These are phyloP conservation scores for Tylopilus rubrobrunneus DNA, from an alignment of 768 basidiomycete species.

Conservation along the genomic window DNA sequence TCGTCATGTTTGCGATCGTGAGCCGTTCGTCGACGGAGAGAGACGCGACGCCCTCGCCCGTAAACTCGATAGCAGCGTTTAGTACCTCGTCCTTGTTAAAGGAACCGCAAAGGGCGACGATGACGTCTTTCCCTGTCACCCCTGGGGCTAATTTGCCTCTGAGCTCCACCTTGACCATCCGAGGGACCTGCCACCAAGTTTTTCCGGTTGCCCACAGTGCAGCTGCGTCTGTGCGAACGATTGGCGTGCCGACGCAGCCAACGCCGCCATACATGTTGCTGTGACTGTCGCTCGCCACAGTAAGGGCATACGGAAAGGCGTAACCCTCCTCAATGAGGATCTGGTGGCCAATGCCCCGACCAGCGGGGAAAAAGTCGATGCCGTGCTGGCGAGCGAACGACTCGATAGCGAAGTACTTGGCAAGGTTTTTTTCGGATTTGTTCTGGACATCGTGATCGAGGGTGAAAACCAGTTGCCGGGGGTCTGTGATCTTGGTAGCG, in stretches of 20 bases:
- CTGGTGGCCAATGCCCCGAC: constrained; percentile 97
- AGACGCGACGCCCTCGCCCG: constrained; percentile 77
- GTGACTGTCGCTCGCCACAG: constrained; percentile 94
- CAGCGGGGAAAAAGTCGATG: constrained; percentile 96
- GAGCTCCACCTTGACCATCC: constrained; percentile 93
- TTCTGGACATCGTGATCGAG: constrained; percentile 99
- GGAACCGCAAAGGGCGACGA: constrained; percentile 91
- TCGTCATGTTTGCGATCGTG: constrained; percentile 99
- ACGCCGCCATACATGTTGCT: constrained; percentile 99
- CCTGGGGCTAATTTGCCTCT: constrained; percentile 78
- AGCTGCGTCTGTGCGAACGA: constrained; percentile 92
- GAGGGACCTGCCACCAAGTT: constrained; percentile 99
- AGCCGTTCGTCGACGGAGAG: constrained; percentile 88
- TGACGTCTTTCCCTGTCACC: constrained; percentile 97
- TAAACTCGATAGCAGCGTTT: constrained; percentile 95
- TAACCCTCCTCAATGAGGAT: constrained; percentile 98
- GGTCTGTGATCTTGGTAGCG: constrained; percentile 76
- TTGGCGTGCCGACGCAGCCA: constrained; percentile 94
- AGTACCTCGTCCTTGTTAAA: constrained; percentile 97
- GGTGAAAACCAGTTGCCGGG: constrained; percentile 88
- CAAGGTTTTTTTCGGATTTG: constrained; percentile 81
- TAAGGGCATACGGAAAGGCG: constrained; percentile 92
- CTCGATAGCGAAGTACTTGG: constrained; percentile 91
- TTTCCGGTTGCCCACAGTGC: constrained; percentile 97
- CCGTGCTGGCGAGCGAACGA: constrained; percentile 79